A percentile compares a stretch with the other conserved stretches of the same genome.
Evolutionary conservation across 805 yeast genomes (phyloP).

Genomic region (Lachancea sp.): DNA sequence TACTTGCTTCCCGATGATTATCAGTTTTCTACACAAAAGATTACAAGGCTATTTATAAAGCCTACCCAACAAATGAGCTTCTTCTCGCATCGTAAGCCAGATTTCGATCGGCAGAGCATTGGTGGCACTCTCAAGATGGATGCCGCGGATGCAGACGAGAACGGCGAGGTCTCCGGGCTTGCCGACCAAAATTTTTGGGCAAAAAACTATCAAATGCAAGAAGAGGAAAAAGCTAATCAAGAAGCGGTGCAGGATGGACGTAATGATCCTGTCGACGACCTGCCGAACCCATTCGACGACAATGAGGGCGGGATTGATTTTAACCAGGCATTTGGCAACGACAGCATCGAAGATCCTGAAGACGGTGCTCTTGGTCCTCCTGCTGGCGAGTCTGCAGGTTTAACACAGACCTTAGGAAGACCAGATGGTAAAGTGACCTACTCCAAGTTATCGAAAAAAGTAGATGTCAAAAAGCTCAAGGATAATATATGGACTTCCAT

Average conservation of each 20-base stretch:
- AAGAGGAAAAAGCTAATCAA: slow-evolving; percentile 29
- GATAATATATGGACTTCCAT: slow-evolving; percentile 67
- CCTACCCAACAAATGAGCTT: slow-evolving; percentile 45
- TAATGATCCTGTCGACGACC: slow-evolving; percentile 10
- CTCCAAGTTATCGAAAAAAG: slow-evolving; percentile 70
- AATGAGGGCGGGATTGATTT: slow-evolving; percentile 30
- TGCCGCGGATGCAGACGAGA: slow-evolving; percentile 10
- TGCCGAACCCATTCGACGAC: slow-evolving; percentile 34
- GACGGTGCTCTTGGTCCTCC: slow-evolving; percentile 13
- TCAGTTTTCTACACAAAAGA: slow-evolving; percentile 60
- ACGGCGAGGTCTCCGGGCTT: slow-evolving; percentile 30
- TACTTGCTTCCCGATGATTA: slow-evolving; percentile 66
- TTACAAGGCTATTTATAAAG: slow-evolving; percentile 62
- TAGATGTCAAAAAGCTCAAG: slow-evolving; percentile 67
- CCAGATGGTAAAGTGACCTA: slow-evolving; percentile 41
- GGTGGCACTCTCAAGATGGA: slow-evolving; percentile 6
- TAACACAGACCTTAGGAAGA: slow-evolving; percentile 16
- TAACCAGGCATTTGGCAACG: slow-evolving; percentile 33
- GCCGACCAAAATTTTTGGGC: slow-evolving; percentile 75
- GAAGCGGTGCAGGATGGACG: slow-evolving; percentile 23
- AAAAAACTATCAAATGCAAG: slow-evolving; percentile 43
- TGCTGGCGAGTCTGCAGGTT: slow-evolving; percentile 5
- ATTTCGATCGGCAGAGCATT: neutral
- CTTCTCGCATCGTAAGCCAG: slow-evolving; percentile 19
- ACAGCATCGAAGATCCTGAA: slow-evolving; percentile 24